phyloP scores from a whole-genome alignment of 2,329 filamentous ascomycete species.

The Colletotrichum shisoi region DNA sequence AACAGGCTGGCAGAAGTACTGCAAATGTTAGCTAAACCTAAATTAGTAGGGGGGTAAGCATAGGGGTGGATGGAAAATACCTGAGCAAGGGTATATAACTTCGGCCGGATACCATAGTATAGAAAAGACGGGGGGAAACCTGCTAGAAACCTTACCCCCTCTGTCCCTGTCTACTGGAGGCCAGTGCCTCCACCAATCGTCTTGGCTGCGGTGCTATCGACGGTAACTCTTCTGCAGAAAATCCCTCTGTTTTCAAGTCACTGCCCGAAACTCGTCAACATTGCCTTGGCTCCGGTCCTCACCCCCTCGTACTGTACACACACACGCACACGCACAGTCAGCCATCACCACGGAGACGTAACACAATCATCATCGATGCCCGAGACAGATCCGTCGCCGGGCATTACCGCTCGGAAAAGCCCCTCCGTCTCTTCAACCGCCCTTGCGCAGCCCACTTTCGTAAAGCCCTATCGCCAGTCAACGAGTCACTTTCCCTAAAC shows the following conservation, averaged over 20 bases:
- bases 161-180: background rate
- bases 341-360: constrained; percentile 24
- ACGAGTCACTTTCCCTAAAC: constrained; percentile 30
- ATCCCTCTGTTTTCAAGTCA: constrained; percentile 22
- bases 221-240: constrained; percentile 8
- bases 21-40: no score
- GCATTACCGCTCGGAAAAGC: constrained; percentile 9
- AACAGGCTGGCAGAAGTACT: no score
- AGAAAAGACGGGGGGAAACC: background rate
- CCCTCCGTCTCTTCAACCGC: background rate
- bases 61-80: no score
- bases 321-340: no score
- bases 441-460: background rate
- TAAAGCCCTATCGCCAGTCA: constrained; percentile 14
- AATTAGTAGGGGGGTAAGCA: no score
- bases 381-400: constrained; percentile 17
- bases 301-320: background rate
- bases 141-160: background rate
- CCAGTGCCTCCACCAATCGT: constrained; percentile 16
- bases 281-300: constrained; percentile 12
- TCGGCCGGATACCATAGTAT: no score
- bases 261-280: constrained; percentile 10
- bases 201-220: constrained; percentile 9
- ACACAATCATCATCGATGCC: background rate
- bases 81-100: no score